Evolutionary conservation across 768 basidiomycete genomes (phyloP), one percentile per base, ranked within the genome.

Genomic region (Leccinum subgranulosum): DNA sequence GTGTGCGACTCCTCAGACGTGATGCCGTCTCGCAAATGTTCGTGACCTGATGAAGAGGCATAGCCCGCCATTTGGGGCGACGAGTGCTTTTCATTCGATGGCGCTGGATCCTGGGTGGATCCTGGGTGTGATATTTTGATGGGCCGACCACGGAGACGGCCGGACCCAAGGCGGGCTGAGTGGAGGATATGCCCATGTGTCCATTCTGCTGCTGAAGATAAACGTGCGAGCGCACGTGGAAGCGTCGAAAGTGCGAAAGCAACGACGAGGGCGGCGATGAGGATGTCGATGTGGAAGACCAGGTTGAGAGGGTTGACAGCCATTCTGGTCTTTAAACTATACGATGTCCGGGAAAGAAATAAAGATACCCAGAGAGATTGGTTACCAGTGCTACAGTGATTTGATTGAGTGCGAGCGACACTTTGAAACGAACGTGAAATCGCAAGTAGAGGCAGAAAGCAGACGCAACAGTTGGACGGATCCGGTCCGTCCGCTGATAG

Each of bases 151-250:
- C 55, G 68, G 45, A 60, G 25, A 48, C 56, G 63, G 0, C 49
- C 39, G 19, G 59, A 46, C 17, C 60, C 54, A 15, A 66, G 64
- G 39, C 46, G 56, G 25, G 63, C 59, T 31, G 69, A 67, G 49
- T 74, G 75, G 39, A 86, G 71, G 51, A 86, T 65, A 59, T 83
- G 77, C 0, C 85, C 85, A 48, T 69, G 75, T 29, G 68, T 67
- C 85, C 84, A 85, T 58, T 85, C 84, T 31, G 76, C 74, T 45
- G 72, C 63, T 33, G 74, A 75, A 60, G 81, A 81, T 56, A 85
- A 75, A 39, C 86, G 80, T 28, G 79, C 81, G 29, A 82, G 55
- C 11, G 74, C 75, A 53, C 81, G 79, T 11, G 85, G 85, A 9
- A 85, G 66, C 3, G 77, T 74, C 51, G 77, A 67, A 27, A 84